Evolutionary conservation across 192 early-diverging fungal genomes (phyloP).

Genomic region (Powellomyces hirtus): DNA sequence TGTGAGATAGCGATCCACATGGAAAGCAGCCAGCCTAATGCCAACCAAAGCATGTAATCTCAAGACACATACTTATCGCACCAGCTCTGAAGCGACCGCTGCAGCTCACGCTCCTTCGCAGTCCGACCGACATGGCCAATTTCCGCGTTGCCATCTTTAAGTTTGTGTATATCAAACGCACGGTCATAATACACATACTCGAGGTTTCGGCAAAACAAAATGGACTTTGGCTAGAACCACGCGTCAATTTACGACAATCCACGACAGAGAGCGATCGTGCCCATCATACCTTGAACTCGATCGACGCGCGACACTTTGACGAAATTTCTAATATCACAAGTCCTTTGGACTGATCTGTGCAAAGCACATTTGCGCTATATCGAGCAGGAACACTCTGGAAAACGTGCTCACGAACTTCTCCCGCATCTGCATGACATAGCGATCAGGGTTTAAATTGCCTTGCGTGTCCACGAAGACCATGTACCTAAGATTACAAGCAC

Average conservation of each 20-base stretch:
- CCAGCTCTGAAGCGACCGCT: background rate
- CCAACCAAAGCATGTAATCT: too few relatives aligned
- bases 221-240: too few relatives aligned
- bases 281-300: background rate
- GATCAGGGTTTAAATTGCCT: background rate
- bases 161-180: constrained; percentile 4
- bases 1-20: too few relatives aligned
- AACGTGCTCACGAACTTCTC: background rate
- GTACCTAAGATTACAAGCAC: constrained; percentile 45
- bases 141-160: constrained; percentile 14
- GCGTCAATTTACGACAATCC: background rate
- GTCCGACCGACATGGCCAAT: background rate
- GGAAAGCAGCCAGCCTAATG: too few relatives aligned
- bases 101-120: background rate
- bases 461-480: background rate
- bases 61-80: background rate
- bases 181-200: constrained; percentile 22
- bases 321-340: background rate
- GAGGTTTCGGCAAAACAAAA: constrained; percentile 14
- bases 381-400: background rate
- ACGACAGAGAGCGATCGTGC: background rate
- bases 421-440: too few relatives aligned
- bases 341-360: constrained; percentile 3
- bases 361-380: background rate
- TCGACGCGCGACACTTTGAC: background rate